phyloP scores from a whole-genome alignment of 768 basidiomycete genomes.

The Strobilomyces echinocephalus region DNA sequence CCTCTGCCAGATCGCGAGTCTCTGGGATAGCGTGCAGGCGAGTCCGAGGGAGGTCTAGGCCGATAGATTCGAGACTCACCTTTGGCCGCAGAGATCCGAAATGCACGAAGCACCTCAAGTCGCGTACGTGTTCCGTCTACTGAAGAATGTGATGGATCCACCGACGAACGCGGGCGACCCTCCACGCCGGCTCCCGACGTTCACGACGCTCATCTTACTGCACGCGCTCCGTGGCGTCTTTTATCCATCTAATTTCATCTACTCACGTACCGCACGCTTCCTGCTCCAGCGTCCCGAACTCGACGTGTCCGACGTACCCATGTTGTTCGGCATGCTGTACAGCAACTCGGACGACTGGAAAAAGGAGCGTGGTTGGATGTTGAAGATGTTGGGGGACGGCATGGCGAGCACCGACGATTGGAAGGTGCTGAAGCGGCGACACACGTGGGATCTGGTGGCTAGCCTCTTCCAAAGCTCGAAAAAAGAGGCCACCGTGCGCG shows the following conservation, averaged over 20 bases:
- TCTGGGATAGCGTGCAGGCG: conserved; percentile 64
- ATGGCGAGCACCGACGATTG: conserved; percentile 75
- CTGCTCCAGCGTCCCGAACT: conserved; percentile 83
- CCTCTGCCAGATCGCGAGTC: conserved; percentile 52
- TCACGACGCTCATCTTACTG: conserved; percentile 73
- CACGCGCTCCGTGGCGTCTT: conserved; percentile 81
- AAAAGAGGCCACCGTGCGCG: conserved; percentile 48
- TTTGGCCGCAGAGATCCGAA: conserved; percentile 44
- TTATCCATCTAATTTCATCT: conserved; percentile 84
- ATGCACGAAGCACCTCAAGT: conserved; percentile 79
- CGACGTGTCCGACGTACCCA: conserved; percentile 79
- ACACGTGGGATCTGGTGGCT: conserved; percentile 85
- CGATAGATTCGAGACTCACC: neutral
- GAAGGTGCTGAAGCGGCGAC: conserved; percentile 71
- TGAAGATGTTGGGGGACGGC: conserved; percentile 77
- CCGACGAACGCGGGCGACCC: conserved; percentile 43
- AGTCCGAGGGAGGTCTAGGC: conserved; percentile 14
- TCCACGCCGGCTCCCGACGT: conserved; percentile 63
- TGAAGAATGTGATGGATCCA: conserved; percentile 15
- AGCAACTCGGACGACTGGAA: conserved; percentile 76
- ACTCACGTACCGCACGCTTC: conserved; percentile 82
- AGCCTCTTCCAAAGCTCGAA: conserved; percentile 71
- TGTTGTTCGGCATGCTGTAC: conserved; percentile 87
- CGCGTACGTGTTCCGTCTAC: conserved; percentile 56
- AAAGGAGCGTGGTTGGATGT: conserved; percentile 86